These are phyloP conservation scores for Aspergillus calidoustus DNA, from an alignment of 2,329 filamentous ascomycete genomes.

Conservation along the genomic window DNA sequence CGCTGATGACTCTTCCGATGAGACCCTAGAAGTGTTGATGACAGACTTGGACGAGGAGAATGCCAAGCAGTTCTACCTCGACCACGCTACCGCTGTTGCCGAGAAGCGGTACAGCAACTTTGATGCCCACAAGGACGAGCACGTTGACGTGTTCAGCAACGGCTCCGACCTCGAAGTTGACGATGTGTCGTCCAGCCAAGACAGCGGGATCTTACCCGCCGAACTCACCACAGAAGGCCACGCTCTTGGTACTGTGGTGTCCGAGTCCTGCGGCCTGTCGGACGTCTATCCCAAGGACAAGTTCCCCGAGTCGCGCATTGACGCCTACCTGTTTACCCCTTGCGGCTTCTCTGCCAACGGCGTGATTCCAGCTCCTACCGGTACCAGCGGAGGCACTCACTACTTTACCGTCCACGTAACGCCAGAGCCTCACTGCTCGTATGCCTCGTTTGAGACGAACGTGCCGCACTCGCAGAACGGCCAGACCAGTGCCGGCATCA, in stretches of 20 bases:
- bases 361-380: slow-evolving; percentile 78
- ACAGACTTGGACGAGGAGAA: slow-evolving; percentile 70
- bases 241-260: slow-evolving; percentile 87
- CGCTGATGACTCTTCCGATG: slow-evolving; percentile 45
- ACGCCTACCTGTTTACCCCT: slow-evolving; percentile 94
- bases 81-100: slow-evolving; percentile 87
- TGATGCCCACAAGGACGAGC: slow-evolving; percentile 63
- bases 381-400: slow-evolving; percentile 64
- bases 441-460: slow-evolving; percentile 98
- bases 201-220: slow-evolving; percentile 60
- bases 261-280: slow-evolving; percentile 84
- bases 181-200: slow-evolving; percentile 61
- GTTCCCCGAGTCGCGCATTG: slow-evolving; percentile 91
- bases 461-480: slow-evolving; percentile 88
- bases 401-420: slow-evolving; percentile 99
- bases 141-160: slow-evolving; percentile 78
- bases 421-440: slow-evolving; percentile 94
- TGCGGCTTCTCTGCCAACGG: slow-evolving; percentile 98
- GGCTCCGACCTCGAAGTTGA: slow-evolving; percentile 59
- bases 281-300: slow-evolving; percentile 84
- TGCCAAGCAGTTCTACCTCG: slow-evolving; percentile 71
- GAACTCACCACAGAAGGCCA: slow-evolving; percentile 92
- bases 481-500: slow-evolving; percentile 84
- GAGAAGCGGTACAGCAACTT: slow-evolving; percentile 77
- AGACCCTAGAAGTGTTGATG: slow-evolving; percentile 68